These are phyloP conservation scores for Gentiana macrophylla DNA, from an alignment of 257 asterid genomes.

Conservation along the genomic window DNA sequence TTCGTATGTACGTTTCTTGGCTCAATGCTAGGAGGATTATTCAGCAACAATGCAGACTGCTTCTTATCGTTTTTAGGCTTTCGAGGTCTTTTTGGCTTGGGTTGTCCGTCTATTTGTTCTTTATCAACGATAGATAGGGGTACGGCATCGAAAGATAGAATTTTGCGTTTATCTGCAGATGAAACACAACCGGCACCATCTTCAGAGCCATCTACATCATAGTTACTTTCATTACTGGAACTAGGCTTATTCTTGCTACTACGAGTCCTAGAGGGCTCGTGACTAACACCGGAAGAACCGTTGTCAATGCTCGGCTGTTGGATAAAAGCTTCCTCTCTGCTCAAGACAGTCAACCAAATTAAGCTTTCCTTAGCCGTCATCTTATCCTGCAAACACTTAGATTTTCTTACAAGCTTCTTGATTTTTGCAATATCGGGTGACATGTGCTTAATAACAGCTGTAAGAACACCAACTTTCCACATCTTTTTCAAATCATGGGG, in stretches of 20 bases:
- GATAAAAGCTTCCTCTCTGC: conserved; percentile 54
- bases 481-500: conserved; percentile 68
- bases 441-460: conserved; percentile 80
- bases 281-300: conserved; percentile 61
- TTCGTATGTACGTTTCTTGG: conserved; percentile 20
- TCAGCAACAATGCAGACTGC: conserved; percentile 21
- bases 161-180: conserved; percentile 39
- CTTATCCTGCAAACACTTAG: conserved; percentile 85
- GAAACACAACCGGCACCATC: conserved; percentile 53
- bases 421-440: conserved; percentile 77
- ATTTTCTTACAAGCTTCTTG: conserved; percentile 47
- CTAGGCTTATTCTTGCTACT: conserved; percentile 42
- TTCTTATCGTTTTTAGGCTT: conserved; percentile 21
- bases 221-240: conserved; percentile 59
- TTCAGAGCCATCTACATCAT: conserved; percentile 53
- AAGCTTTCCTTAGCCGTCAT: conserved; percentile 92
- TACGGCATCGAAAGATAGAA: conserved; percentile 16
- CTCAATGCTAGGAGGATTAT: conserved; percentile 22
- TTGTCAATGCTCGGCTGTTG: conserved; percentile 55
- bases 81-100: conserved; percentile 22
- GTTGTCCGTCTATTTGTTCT: conserved; percentile 19
- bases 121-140: conserved; percentile 19
- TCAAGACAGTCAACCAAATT: conserved; percentile 68
- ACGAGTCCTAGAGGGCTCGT: conserved; percentile 36
- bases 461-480: conserved; percentile 67